phyloP scores from a whole-genome alignment of 2,329 filamentous ascomycete genomes.

The Penicillium sp. region DNA sequence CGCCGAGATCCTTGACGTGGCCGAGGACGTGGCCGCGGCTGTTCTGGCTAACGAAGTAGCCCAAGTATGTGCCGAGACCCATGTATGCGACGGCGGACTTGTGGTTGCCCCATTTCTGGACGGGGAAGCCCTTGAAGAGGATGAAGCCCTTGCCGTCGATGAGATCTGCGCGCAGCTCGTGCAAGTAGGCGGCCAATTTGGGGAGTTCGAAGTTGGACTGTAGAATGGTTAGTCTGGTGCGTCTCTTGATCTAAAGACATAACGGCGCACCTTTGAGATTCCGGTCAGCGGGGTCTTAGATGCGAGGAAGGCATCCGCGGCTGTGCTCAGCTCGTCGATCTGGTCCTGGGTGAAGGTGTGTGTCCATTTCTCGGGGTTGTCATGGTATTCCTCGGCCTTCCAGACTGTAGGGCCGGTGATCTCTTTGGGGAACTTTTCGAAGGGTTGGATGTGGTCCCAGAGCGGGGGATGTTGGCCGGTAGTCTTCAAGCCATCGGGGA shows the following conservation, averaged over 20 bases:
- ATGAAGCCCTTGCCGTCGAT: constrained; percentile 86
- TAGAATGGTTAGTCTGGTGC: not conserved
- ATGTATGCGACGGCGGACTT: constrained; percentile 89
- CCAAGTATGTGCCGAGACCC: constrained; percentile 80
- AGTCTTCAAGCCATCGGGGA: constrained; percentile 66
- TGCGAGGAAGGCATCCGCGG: constrained; percentile 68
- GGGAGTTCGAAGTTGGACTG: constrained; percentile 62
- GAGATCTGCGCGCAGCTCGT: constrained; percentile 61
- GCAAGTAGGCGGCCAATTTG: constrained; percentile 54
- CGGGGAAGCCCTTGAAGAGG: constrained; percentile 82
- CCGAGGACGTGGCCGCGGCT: constrained; percentile 80
- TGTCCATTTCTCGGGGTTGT: constrained; percentile 68
- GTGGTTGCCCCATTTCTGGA: constrained; percentile 69
- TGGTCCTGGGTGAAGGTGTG: constrained; percentile 67
- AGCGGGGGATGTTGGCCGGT: constrained; percentile 71
- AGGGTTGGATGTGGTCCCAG: constrained; percentile 64
- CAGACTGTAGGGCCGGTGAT: constrained; percentile 73
- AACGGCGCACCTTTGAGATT: constrained; percentile 56
- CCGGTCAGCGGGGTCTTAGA: constrained; percentile 67
- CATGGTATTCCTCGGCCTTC: constrained; percentile 63
- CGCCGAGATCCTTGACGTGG: constrained; percentile 85
- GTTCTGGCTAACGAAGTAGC: constrained; percentile 87
- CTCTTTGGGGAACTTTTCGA: constrained; percentile 67
- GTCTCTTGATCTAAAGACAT: not conserved
- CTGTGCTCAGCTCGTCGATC: constrained; percentile 63